Evolutionary conservation across 1,139 yeast genomes (phyloP).

Genomic region (Debaryomycetaceae sp.): DNA sequence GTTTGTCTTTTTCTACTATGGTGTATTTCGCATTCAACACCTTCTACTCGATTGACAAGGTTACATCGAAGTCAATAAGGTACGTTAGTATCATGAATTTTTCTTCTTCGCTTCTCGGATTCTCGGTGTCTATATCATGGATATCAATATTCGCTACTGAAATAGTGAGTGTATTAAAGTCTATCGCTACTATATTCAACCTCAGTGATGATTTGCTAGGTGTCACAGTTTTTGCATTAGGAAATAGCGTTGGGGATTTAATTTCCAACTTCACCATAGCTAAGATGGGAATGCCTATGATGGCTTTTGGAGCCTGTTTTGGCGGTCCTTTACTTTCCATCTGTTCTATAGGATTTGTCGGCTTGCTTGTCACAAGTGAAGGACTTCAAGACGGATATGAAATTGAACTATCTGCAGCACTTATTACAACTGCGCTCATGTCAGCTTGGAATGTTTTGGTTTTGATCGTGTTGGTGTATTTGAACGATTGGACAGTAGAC

Average conservation of each 20-base stretch:
- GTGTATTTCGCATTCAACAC: conserved; percentile 6
- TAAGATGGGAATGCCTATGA: conserved; percentile 78
- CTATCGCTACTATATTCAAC: conserved; percentile 56
- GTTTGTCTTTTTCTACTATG: conserved; percentile 8
- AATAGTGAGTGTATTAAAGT: conserved; percentile 64
- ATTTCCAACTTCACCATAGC: conserved; percentile 85
- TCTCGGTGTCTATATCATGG: conserved; percentile 66
- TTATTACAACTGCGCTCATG: conserved; percentile 50
- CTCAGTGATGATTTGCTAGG: conserved; percentile 83
- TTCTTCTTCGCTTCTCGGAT: conserved; percentile 53
- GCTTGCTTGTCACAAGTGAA: conserved; percentile 46
- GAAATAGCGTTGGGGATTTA: conserved; percentile 88
- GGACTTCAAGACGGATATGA: conserved; percentile 15
- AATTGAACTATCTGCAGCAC: conserved; percentile 37
- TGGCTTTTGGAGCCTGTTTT: conserved; percentile 94
- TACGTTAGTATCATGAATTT: conserved; percentile 23
- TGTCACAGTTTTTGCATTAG: conserved; percentile 83
- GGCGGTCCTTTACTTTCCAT: conserved; percentile 77
- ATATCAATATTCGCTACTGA: conserved; percentile 75
- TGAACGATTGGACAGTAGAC: conserved; percentile 65
- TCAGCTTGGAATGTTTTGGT: conserved; percentile 52
- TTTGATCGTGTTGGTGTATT: conserved; percentile 54
- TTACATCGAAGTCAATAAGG: conserved; percentile 1
- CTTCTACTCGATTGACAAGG: conserved; percentile 5
- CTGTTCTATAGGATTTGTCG: conserved; percentile 53